A percentile compares a stretch with the other conserved stretches of the same genome.
These are phyloP conservation scores for Rhizopus microsporus DNA, from an alignment of 371 early-diverging fungal species.

Conservation along the genomic window DNA sequence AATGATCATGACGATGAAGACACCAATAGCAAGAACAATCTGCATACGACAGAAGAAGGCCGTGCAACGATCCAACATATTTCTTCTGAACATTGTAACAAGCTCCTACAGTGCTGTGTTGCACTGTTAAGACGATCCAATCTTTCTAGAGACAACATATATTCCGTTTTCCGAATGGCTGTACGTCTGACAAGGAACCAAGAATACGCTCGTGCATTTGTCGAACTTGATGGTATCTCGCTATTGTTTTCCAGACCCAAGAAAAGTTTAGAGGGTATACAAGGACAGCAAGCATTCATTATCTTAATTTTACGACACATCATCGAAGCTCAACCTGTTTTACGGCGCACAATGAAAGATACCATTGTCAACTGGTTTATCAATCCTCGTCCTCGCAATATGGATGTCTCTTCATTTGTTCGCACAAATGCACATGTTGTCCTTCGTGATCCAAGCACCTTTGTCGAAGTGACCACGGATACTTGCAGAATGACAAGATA, in stretches of 20 bases:
- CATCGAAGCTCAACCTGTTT: constrained; percentile 70
- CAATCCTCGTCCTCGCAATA: constrained; percentile 66
- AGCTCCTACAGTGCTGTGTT: constrained; percentile 46
- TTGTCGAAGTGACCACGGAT: constrained; percentile 66
- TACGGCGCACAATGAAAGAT: constrained; percentile 73
- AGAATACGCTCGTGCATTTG: constrained; percentile 65
- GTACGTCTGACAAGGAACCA: constrained; percentile 80
- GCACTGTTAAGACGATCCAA: constrained; percentile 47
- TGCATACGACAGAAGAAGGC: neutral
- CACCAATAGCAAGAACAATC: neutral
- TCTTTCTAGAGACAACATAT: constrained; percentile 53
- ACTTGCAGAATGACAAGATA: constrained; percentile 68
- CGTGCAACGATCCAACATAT: constrained; percentile 5
- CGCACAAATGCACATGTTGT: constrained; percentile 74
- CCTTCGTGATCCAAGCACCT: constrained; percentile 72
- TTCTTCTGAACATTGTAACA: constrained; percentile 34
- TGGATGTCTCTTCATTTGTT: constrained; percentile 75
- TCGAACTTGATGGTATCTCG: constrained; percentile 66
- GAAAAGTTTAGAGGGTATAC: constrained; percentile 56
- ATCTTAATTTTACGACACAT: constrained; percentile 87
- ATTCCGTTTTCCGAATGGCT: constrained; percentile 76
- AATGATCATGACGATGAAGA: constrained; percentile 15
- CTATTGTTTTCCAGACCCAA: constrained; percentile 57
- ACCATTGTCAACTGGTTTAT: constrained; percentile 77
- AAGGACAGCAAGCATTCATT: constrained; percentile 73